A percentile compares a stretch with the other conserved stretches of the same genome.
Conservation (phyloP, 1,284 basidiomycete species). For the Malassezia dermatis region DNA sequence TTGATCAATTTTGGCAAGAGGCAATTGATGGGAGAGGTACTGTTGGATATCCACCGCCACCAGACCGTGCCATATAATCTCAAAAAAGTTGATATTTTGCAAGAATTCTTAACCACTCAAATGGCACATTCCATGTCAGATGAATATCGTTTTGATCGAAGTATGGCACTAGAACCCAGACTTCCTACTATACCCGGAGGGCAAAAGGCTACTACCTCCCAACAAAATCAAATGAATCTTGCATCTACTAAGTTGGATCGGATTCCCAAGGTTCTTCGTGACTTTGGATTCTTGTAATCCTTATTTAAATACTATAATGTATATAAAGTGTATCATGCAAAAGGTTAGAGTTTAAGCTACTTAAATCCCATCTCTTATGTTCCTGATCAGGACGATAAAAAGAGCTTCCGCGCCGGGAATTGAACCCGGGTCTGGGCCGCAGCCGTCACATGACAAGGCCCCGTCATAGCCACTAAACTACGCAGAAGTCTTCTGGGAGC, state of each 20-base stretch:
- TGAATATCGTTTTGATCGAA: conserved; percentile 60
- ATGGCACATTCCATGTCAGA: conserved; percentile 51
- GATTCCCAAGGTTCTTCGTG: conserved; percentile 74
- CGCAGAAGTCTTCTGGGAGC: conserved; percentile 6
- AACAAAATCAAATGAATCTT: background rate
- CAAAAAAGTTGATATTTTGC: conserved; percentile 59
- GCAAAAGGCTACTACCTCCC: background rate
- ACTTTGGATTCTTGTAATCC: conserved; percentile 66
- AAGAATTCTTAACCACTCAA: conserved; percentile 66
- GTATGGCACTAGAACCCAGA: conserved; percentile 74
- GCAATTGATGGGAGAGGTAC: conserved; percentile 82
- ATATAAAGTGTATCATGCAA: background rate
- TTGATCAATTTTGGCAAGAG: conserved; percentile 95
- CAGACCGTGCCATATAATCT: conserved; percentile 75
- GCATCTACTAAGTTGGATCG: conserved; percentile 55
- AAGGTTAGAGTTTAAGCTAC: background rate
- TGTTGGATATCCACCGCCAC: conserved; percentile 91
- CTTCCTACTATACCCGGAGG: conserved; percentile 54
- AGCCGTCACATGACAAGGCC: conserved; percentile 14
- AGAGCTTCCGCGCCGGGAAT: conserved; percentile 22
- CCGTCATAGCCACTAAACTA: conserved; percentile 23
- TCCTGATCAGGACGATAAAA: too few relatives aligned
- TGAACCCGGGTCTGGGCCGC: conserved; percentile 22
- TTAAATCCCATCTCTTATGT: too few relatives aligned
- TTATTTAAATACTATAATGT: background rate